A percentile compares a stretch with the other conserved stretches of the same genome.
phyloP scores from a whole-genome alignment of 2,329 filamentous ascomycete species.

The Aureobasidium musti region DNA sequence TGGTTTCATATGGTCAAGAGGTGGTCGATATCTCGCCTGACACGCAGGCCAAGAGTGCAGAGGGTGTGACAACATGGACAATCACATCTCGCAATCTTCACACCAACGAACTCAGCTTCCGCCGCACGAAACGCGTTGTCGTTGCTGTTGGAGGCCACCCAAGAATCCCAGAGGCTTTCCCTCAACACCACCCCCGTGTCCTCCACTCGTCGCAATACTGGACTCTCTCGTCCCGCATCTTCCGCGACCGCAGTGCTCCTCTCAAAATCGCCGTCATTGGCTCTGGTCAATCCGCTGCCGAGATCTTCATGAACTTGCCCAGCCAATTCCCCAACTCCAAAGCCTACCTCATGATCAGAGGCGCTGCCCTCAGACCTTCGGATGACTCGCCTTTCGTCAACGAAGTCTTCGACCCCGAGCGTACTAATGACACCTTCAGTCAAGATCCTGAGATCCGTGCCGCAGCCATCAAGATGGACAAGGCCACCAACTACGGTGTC shows the following conservation, averaged over 20 bases:
- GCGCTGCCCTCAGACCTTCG: constrained; percentile 80
- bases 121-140: constrained; percentile 67
- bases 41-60: constrained; percentile 48
- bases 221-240: constrained; percentile 61
- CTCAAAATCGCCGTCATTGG: constrained; percentile 84
- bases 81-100: constrained; percentile 65
- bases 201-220: constrained; percentile 90
- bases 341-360: constrained; percentile 77
- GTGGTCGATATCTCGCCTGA: constrained; percentile 66
- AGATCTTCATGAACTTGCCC: constrained; percentile 91
- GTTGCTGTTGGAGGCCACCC: constrained; percentile 68
- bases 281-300: constrained; percentile 87
- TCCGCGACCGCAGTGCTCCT: constrained; percentile 56
- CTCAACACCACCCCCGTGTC: constrained; percentile 68
- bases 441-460: constrained; percentile 65
- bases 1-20: constrained; percentile 76
- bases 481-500: constrained; percentile 90
- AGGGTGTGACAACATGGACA: constrained; percentile 64
- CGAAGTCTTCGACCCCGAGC: constrained; percentile 90
- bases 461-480: constrained; percentile 65
- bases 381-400: constrained; percentile 98
- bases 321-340: constrained; percentile 76
- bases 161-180: constrained; percentile 70
- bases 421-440: constrained; percentile 74
- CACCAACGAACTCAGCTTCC: constrained; percentile 57